Percentiles rank a stretch among this genome's conserved stretches.
phyloP scores from a whole-genome alignment of 2,329 filamentous ascomycete species.

The Botrytis medusae region DNA sequence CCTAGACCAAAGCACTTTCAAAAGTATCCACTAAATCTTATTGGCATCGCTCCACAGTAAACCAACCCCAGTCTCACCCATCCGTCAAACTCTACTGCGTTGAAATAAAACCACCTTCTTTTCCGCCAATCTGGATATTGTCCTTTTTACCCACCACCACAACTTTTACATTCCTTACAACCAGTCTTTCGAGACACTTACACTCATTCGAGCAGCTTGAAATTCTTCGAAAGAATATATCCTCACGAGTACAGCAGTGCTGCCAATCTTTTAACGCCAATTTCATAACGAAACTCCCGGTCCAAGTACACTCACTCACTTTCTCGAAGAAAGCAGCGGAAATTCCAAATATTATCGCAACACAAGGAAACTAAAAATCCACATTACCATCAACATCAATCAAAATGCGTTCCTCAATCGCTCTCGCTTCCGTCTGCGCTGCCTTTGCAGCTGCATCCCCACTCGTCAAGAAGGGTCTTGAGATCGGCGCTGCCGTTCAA shows the following conservation, averaged over 20 bases:
- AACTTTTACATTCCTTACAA: constrained; percentile 23
- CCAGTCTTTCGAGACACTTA: constrained; percentile 32
- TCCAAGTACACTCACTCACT: constrained; percentile 25
- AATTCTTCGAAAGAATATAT: constrained; percentile 35
- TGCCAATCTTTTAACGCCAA: constrained; percentile 31
- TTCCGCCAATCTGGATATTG: constrained; percentile 2
- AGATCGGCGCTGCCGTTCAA: neutral
- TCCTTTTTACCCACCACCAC: constrained; percentile 8
- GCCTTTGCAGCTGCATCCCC: constrained; percentile 41
- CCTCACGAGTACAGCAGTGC: constrained; percentile 37
- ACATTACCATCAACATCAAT: constrained; percentile 11
- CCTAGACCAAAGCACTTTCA: constrained; percentile 14
- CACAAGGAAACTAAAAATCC: constrained; percentile 15
- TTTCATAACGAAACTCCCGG: constrained; percentile 18
- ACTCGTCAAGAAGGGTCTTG: constrained; percentile 33
- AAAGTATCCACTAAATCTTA: constrained; percentile 9
- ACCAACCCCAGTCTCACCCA: constrained; percentile 17
- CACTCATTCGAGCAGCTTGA: constrained; percentile 30
- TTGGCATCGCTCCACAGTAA: constrained; percentile 4
- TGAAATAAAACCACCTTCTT: constrained; percentile 22
- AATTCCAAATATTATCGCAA: neutral
- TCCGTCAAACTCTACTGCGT: neutral
- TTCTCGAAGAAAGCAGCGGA: constrained; percentile 34
- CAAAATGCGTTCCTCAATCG: constrained; percentile 46
- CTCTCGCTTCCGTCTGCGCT: constrained; percentile 41